phyloP scores from a whole-genome alignment of 495 filamentous ascomycete species.

The Talaromyces adpressus region DNA sequence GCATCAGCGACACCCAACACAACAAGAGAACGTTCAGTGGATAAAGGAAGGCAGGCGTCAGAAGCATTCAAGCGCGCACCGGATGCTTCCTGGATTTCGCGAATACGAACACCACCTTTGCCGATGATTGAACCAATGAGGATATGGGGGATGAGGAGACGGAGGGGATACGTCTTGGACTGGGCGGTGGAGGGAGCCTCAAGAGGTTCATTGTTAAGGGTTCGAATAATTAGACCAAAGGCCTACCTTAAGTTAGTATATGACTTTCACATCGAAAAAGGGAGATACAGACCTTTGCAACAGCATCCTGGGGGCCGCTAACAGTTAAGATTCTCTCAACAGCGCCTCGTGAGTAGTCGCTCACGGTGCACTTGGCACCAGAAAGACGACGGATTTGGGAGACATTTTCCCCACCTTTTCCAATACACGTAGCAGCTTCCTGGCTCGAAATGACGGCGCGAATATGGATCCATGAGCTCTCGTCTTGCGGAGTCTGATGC shows the following conservation, averaged over 20 bases:
- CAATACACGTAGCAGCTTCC: slow-evolving; percentile 95
- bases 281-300: slow-evolving; percentile 72
- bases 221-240: slow-evolving; percentile 96
- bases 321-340: slow-evolving; percentile 97
- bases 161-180: slow-evolving; percentile 95
- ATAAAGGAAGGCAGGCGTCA: slow-evolving; percentile 85
- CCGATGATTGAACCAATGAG: slow-evolving; percentile 98
- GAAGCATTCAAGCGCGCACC: slow-evolving; percentile 95
- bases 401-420: slow-evolving; percentile 97
- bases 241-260: slow-evolving; percentile 48
- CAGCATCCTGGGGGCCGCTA: slow-evolving; percentile 88
- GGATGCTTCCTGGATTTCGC: slow-evolving; percentile 96
- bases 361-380: slow-evolving; percentile 95
- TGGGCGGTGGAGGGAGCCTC: slow-evolving; percentile 77
- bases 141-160: slow-evolving; percentile 91
- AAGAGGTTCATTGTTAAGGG: slow-evolving; percentile 91
- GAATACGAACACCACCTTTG: slow-evolving; percentile 89
- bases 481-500: slow-evolving; percentile 60
- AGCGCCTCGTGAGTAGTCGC: slow-evolving; percentile 92
- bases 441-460: slow-evolving; percentile 92
- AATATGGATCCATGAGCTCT: slow-evolving; percentile 94
- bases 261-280: background rate
- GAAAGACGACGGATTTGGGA: slow-evolving; percentile 87
- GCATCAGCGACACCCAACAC: slow-evolving; percentile 87
- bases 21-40: slow-evolving; percentile 93